phyloP scores from a whole-genome alignment of 352 stramenopile species.

The Elongisporangium undulatum region DNA sequence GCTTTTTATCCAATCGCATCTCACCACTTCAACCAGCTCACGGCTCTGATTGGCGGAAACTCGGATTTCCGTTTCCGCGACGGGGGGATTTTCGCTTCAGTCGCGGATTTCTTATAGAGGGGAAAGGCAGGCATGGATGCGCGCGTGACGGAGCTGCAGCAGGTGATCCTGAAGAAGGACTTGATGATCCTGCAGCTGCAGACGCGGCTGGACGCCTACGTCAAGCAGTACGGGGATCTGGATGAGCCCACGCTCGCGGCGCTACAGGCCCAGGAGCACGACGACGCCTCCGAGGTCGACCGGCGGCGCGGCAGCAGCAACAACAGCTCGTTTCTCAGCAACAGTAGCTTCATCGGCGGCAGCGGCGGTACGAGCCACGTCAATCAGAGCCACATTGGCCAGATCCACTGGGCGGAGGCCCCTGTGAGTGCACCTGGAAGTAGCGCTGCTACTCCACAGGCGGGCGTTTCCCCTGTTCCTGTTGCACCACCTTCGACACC shows the following conservation, averaged over 20 bases:
- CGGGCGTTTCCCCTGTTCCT: neutral
- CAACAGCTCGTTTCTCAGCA: conserved; percentile 2
- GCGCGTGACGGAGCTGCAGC: conserved; percentile 62
- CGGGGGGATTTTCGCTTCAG: neutral
- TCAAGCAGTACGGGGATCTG: conserved; percentile 42
- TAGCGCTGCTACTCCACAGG: neutral
- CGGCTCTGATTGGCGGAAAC: conserved; percentile 2
- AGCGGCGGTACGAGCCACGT: neutral
- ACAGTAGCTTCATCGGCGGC: neutral
- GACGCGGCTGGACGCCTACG: conserved; percentile 62
- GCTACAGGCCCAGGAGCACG: conserved; percentile 17
- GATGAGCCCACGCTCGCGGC: conserved; percentile 24
- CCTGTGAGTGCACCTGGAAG: conserved; percentile 1
- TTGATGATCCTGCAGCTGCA: conserved; percentile 78
- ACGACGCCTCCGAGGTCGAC: conserved; percentile 12
- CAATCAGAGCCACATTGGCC: neutral
- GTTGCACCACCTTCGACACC: neutral
- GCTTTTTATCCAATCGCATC: neutral
- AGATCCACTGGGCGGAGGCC: neutral
- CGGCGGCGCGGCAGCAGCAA: conserved; percentile 9
- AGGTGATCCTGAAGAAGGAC: conserved; percentile 83
- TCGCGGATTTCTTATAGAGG: neutral
- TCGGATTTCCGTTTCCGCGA: neutral
- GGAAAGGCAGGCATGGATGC: conserved; percentile 34
- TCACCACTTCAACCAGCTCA: neutral